A percentile compares a stretch with the other conserved stretches of the same genome.
phyloP scores from a whole-genome alignment of 495 filamentous ascomycete species.

The Ascobolus immersus region DNA sequence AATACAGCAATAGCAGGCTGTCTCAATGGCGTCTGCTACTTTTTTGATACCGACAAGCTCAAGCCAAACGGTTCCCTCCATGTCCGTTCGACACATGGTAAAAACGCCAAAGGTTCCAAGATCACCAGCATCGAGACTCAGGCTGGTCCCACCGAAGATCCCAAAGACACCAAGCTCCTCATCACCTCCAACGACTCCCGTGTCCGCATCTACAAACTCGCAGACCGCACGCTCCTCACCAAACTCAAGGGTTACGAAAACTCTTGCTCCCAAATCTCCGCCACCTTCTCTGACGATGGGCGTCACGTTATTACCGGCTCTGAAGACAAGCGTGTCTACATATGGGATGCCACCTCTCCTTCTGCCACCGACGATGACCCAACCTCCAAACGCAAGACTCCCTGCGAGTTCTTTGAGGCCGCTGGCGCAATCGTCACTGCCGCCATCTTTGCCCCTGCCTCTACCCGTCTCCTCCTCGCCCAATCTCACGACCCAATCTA shows the following conservation, averaged over 20 bases:
- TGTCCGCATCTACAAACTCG: slow-evolving; percentile 69
- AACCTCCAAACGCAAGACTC: slow-evolving; percentile 36
- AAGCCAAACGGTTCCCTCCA: slow-evolving; percentile 65
- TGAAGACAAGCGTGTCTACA: slow-evolving; percentile 68
- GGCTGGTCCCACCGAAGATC: slow-evolving; percentile 29
- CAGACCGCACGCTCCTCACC: slow-evolving; percentile 56
- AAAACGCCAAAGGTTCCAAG: slow-evolving; percentile 89
- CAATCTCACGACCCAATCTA: slow-evolving; percentile 76
- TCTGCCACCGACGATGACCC: slow-evolving; percentile 29
- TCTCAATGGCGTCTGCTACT: slow-evolving; percentile 60
- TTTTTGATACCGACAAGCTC: slow-evolving; percentile 86
- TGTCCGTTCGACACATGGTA: slow-evolving; percentile 66
- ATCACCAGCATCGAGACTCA: slow-evolving; percentile 84
- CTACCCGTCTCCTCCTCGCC: slow-evolving; percentile 49
- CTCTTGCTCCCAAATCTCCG: slow-evolving; percentile 71
- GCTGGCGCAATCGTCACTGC: slow-evolving; percentile 72
- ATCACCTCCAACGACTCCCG: slow-evolving; percentile 91
- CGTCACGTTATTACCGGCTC: slow-evolving; percentile 79
- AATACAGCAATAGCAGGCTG: slow-evolving; percentile 73
- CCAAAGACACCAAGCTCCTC: slow-evolving; percentile 57
- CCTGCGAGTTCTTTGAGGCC: slow-evolving; percentile 69
- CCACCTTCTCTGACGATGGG: slow-evolving; percentile 67
- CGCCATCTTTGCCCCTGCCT: slow-evolving; percentile 57
- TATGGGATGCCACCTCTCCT: slow-evolving; percentile 84
- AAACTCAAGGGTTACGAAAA: slow-evolving; percentile 91